Percentiles rank a stretch among this genome's conserved stretches.
Evolutionary conservation across 2,329 filamentous ascomycete genomes (phyloP).

Genomic region (Ophiostoma sp.): DNA sequence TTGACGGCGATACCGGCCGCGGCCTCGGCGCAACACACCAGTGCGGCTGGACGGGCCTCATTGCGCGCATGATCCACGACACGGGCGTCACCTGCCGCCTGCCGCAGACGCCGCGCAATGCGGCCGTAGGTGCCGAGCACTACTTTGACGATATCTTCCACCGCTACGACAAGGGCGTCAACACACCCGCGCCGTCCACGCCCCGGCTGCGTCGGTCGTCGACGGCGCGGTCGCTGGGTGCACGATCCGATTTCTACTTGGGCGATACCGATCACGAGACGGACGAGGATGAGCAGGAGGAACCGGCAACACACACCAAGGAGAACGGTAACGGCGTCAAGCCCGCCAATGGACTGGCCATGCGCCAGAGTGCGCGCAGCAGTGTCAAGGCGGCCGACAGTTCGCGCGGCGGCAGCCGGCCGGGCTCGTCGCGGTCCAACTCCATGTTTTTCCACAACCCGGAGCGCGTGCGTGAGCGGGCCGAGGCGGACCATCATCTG

Average conservation of each 20-base stretch:
- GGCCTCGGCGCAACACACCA: slow-evolving; percentile 91
- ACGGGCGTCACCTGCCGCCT: slow-evolving; percentile 88
- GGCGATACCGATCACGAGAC: slow-evolving; percentile 15
- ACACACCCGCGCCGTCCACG: slow-evolving; percentile 3
- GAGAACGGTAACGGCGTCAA: slow-evolving; percentile 42
- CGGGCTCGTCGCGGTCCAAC: slow-evolving; percentile 29
- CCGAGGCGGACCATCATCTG: slow-evolving; percentile 63
- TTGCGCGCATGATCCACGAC: slow-evolving; percentile 96
- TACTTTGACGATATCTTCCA: slow-evolving; percentile 92
- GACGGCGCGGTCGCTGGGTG: slow-evolving; percentile 75
- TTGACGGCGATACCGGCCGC: slow-evolving; percentile 84
- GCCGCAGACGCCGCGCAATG: slow-evolving; percentile 87
- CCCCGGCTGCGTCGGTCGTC: slow-evolving; percentile 64
- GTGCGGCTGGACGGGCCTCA: slow-evolving; percentile 91
- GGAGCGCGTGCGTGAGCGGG: slow-evolving; percentile 46
- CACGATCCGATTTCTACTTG: slow-evolving; percentile 65
- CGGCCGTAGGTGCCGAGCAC: slow-evolving; percentile 74
- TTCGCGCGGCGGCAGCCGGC: slow-evolving; percentile 7
- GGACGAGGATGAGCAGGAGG: slow-evolving; percentile 38
- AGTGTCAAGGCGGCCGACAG: not conserved
- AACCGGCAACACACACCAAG: slow-evolving; percentile 34
- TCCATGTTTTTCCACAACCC: slow-evolving; percentile 37
- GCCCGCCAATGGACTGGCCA: not conserved
- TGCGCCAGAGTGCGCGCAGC: not conserved
- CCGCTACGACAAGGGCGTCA: slow-evolving; percentile 38